Percentiles rank a stretch among this genome's conserved stretches.
Evolutionary conservation across 441 rosid genomes (phyloP).

Genomic region (Brassica hybrid): DNA sequence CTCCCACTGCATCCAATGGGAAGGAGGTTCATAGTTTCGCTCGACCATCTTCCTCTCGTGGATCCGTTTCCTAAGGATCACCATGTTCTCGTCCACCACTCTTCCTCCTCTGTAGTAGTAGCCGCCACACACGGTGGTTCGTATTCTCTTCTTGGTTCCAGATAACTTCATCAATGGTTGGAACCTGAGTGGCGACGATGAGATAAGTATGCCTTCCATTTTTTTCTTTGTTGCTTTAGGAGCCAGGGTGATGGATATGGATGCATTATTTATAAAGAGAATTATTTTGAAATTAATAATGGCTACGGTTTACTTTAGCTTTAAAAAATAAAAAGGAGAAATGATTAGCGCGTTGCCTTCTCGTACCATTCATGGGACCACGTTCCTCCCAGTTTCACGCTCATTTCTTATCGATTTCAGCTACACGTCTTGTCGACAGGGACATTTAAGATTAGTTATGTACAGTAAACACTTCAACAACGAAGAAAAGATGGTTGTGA

Average conservation of each 20-base stretch:
- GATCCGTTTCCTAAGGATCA: slow-evolving; percentile 63
- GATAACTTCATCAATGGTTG: slow-evolving; percentile 5
- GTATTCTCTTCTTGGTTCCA: slow-evolving; percentile 26
- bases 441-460: background rate
- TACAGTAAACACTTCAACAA: background rate
- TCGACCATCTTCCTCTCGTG: slow-evolving; percentile 70
- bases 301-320: slow-evolving; percentile 19
- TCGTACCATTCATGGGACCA: slow-evolving; percentile 28
- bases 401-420: slow-evolving; percentile 17
- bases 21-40: slow-evolving; percentile 58
- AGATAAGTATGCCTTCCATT: slow-evolving; percentile 30
- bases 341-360: slow-evolving; percentile 36
- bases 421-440: slow-evolving; percentile 38
- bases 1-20: slow-evolving; percentile 76
- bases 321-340: slow-evolving; percentile 4
- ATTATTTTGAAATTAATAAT: background rate
- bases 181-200: slow-evolving; percentile 23
- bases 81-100: slow-evolving; percentile 62
- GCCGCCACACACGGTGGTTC: slow-evolving; percentile 25
- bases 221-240: slow-evolving; percentile 13
- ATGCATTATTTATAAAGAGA: slow-evolving; percentile 8
- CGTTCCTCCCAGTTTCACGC: slow-evolving; percentile 30
- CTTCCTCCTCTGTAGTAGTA: slow-evolving; percentile 41
- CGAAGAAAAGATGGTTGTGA: background rate
- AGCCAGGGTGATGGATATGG: slow-evolving; percentile 1